Base-by-base conservation (phyloP, 139 green algal species). In the Volvox africanus region DNA sequence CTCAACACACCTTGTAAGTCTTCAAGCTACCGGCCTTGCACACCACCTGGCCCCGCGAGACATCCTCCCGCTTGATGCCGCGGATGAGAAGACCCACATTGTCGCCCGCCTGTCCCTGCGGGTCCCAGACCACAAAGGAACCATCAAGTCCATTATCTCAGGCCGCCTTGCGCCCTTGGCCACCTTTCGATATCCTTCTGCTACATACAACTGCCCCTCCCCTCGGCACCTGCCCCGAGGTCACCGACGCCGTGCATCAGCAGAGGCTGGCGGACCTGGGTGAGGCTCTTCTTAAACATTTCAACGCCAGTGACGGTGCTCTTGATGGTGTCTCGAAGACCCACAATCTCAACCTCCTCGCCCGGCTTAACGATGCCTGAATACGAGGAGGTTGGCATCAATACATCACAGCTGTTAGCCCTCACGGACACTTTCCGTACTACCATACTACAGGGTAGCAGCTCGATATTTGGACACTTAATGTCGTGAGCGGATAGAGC, bases 271-370 rank as follows among this genome's bases (percentile, higher is more conserved):
- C 71, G 32, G 26, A 89, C 85, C 85, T 89, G 85, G 69, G 82
- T 83, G 35, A 99, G 92, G 33, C 67, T 90, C 95, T 99, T 99
- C 95, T 99, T 99, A 95, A 99, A 99, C 98, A 99, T 99, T 95
- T 99, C 97, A 81, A 99, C 96, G 88, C 96, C 98, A 1, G 98
- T 99, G 1, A 99, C 97, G 11, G 94, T 99, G 18, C 95, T 97
- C 94, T 98, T 99, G 67, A 93, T 95, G 68, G 89, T 77, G 2
- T 94, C 93, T 37, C 96, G 94, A 61, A 99, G 96, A 81, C 98
- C 98, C 32, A 99, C 84, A 83, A 99, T 97, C 92, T 99, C 97
- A 11, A 99, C 92, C 30, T 99, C 96, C 16, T 99, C 97, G 1
- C 98, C 98, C 0, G 93, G 71, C 93, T 98, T 98, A 65, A 99